A percentile compares a stretch with the other conserved stretches of the same genome.
These are phyloP conservation scores for Isochrysis galbana DNA, from an alignment of 78 protist genomes.

Conservation along the genomic window DNA sequence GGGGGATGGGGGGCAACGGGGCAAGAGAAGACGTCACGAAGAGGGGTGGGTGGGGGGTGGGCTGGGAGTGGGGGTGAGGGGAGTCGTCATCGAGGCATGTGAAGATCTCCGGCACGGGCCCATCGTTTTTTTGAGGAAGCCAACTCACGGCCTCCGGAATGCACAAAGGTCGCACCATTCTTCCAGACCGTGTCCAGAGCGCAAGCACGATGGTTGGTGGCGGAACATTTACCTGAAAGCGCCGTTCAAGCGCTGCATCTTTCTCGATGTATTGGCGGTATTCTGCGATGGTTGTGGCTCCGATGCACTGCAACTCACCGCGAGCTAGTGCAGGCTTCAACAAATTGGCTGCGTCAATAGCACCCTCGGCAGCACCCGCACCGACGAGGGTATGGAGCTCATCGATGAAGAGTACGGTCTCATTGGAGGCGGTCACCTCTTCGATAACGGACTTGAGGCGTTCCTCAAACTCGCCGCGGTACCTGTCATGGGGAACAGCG, in stretches of 20 bases:
- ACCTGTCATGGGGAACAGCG: no score
- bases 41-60: no score
- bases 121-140: no score
- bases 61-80: no score
- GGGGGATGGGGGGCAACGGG: no score
- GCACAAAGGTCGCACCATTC: no score
- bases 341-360: slow-evolving; percentile 98
- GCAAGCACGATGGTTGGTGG: no score
- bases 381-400: slow-evolving; percentile 95
- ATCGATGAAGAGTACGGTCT: slow-evolving; percentile 91
- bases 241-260: slow-evolving; percentile 75
- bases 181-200: no score
- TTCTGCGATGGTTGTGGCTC: slow-evolving; percentile 69
- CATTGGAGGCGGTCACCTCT: slow-evolving; percentile 68
- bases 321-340: slow-evolving; percentile 97
- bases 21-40: no score
- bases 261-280: slow-evolving; percentile 70
- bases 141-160: no score
- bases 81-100: no score
- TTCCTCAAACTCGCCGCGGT: slow-evolving; percentile 77
- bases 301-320: slow-evolving; percentile 90
- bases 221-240: slow-evolving; percentile 70
- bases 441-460: slow-evolving; percentile 64
- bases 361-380: slow-evolving; percentile 89
- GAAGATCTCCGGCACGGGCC: no score